Conservation (phyloP, 352 stramenopile genomes). For the Pythium rishiriense region DNA sequence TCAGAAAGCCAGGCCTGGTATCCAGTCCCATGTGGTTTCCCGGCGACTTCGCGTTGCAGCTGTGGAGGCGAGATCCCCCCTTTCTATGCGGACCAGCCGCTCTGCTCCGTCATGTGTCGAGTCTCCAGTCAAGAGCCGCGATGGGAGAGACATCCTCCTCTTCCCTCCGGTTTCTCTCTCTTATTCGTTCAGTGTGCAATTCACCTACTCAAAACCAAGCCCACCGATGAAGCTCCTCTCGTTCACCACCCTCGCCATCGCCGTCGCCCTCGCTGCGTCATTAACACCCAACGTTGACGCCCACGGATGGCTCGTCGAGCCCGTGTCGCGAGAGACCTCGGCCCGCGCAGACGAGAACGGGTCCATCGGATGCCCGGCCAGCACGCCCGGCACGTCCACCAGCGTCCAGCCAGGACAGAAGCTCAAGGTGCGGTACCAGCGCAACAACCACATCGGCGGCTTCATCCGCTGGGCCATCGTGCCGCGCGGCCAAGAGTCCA, state of each 20-base stretch:
- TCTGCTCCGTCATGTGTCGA: too few species aligned
- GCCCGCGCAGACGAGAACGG: constrained; percentile 9
- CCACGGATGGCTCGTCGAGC: constrained; percentile 18
- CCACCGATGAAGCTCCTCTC: constrained; percentile 12
- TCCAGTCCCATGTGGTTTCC: too few species aligned
- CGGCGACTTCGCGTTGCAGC: too few species aligned
- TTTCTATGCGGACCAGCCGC: too few species aligned
- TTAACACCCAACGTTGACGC: constrained; percentile 6
- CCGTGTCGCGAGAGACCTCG: constrained; percentile 8
- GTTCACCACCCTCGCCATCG: background rate
- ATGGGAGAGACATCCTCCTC: background rate
- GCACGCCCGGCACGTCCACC: constrained; percentile 24
- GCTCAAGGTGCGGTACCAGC: constrained; percentile 30
- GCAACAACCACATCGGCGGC: constrained; percentile 36
- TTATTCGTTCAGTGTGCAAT: too few species aligned
- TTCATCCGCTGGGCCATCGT: constrained; percentile 37
- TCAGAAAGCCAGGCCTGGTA: too few species aligned
- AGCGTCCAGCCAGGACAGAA: constrained; percentile 14
- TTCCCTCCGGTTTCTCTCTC: too few species aligned
- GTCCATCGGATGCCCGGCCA: constrained; percentile 21
- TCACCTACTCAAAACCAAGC: background rate
- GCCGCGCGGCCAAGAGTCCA: constrained; percentile 26
- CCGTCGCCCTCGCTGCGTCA: background rate
- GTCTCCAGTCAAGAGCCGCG: too few species aligned
- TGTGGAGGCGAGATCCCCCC: too few species aligned